A percentile compares a stretch with the other conserved stretches of the same genome.
Evolutionary conservation across 495 filamentous ascomycete genomes (phyloP).

Genomic region (Lophium mytilinum): DNA sequence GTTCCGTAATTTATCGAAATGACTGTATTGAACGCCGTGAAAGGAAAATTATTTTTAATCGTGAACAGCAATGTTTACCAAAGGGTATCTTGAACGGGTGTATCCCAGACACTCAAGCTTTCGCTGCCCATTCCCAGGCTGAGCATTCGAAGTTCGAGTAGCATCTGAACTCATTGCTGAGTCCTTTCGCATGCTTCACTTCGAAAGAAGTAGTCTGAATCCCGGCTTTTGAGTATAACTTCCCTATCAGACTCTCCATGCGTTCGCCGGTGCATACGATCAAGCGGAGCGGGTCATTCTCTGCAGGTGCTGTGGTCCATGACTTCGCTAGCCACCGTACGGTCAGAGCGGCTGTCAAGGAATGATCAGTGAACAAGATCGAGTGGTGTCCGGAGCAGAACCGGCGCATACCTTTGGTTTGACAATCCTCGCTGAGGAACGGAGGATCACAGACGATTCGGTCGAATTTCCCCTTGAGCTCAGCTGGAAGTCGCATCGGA

Average conservation of each 20-base stretch:
- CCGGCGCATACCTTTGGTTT: slow-evolving; percentile 55
- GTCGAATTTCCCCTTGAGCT: slow-evolving; percentile 57
- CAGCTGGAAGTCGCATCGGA: slow-evolving; percentile 49
- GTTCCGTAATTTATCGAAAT: not conserved
- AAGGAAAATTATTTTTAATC: not conserved
- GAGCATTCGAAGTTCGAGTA: slow-evolving; percentile 64
- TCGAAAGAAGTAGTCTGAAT: slow-evolving; percentile 51
- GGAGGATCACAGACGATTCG: slow-evolving; percentile 68
- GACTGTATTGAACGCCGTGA: not conserved
- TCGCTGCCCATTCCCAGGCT: slow-evolving; percentile 39
- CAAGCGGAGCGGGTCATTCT: slow-evolving; percentile 13
- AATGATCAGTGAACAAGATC: not conserved
- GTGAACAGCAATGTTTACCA: not conserved
- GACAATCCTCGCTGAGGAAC: slow-evolving; percentile 71
- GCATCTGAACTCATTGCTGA: slow-evolving; percentile 73
- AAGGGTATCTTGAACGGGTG: no score
- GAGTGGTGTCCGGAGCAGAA: not conserved
- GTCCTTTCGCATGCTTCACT: slow-evolving; percentile 53
- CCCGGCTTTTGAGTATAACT: slow-evolving; percentile 34
- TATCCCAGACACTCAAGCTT: not conserved
- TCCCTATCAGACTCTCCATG: slow-evolving; percentile 29
- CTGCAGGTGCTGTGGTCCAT: slow-evolving; percentile 18
- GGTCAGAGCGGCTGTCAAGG: slow-evolving; percentile 55
- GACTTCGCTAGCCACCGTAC: slow-evolving; percentile 57
- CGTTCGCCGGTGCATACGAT: slow-evolving; percentile 37